Conservation (phyloP, 257 asterid genomes). For the Solanum habrochaites region DNA sequence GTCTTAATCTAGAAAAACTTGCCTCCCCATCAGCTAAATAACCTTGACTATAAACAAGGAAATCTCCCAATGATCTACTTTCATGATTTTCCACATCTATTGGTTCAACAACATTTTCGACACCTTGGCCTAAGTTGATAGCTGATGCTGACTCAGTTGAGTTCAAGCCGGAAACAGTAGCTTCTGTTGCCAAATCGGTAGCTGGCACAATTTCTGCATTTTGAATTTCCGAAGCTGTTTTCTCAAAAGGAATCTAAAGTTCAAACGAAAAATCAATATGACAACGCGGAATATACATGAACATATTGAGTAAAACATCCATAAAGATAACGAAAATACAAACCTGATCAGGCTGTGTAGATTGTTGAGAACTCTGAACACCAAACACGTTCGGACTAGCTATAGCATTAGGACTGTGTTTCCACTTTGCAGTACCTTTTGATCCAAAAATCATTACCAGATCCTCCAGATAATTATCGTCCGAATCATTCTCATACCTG, state of each 20-base stretch:
- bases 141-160: constrained; percentile 8
- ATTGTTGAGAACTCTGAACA: constrained; percentile 25
- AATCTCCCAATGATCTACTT: background rate
- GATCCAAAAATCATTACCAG: constrained; percentile 6
- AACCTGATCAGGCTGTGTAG: constrained; percentile 43
- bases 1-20: constrained; percentile 51
- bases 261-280: background rate
- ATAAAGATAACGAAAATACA: background rate
- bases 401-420: background rate
- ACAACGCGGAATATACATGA: background rate
- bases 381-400: constrained; percentile 30
- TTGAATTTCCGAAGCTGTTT: constrained; percentile 14
- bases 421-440: background rate
- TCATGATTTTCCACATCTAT: background rate
- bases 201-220: constrained; percentile 12
- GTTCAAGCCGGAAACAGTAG: constrained; percentile 41
- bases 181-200: constrained; percentile 22
- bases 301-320: background rate
- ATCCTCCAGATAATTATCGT: constrained; percentile 9
- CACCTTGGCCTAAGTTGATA: background rate
- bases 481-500: background rate
- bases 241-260: constrained; percentile 28
- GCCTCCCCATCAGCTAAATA: constrained; percentile 48
- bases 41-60: constrained; percentile 10
- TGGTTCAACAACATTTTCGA: background rate